Conservation (phyloP, 495 filamentous ascomycete genomes). For the Podospora comata region DNA sequence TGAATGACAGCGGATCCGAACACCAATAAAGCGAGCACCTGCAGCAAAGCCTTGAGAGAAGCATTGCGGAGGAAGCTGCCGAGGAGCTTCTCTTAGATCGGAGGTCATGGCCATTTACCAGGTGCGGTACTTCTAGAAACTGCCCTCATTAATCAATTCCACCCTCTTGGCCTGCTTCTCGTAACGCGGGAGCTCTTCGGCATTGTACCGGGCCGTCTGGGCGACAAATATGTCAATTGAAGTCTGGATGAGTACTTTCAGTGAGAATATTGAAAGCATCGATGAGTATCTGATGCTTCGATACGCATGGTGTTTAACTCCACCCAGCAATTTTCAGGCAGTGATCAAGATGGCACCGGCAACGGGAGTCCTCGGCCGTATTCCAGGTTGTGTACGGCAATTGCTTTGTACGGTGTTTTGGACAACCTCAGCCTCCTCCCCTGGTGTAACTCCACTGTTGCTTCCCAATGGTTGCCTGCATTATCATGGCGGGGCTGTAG, state of each 20-base stretch:
- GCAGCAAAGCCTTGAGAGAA: neutral
- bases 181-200: constrained; percentile 1
- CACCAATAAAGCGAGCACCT: neutral
- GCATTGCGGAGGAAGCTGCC: constrained; percentile 27
- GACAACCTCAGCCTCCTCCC: neutral
- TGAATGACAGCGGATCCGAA: constrained; percentile 29
- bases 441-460: neutral
- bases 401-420: neutral
- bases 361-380: neutral
- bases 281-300: neutral
- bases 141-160: constrained; percentile 3
- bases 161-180: neutral
- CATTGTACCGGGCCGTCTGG: constrained; percentile 15
- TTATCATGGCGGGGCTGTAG: neutral
- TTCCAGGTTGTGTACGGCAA: neutral
- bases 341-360: neutral
- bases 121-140: constrained; percentile 9
- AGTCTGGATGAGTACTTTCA: neutral
- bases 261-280: neutral
- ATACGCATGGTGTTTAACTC: neutral
- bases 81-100: constrained; percentile 5
- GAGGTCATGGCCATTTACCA: constrained; percentile 4
- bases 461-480: neutral
- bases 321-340: neutral
- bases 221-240: neutral